A percentile compares a stretch with the other conserved stretches of the same genome.
phyloP scores from a whole-genome alignment of 768 basidiomycete species.

The Termitomyces sp. region DNA sequence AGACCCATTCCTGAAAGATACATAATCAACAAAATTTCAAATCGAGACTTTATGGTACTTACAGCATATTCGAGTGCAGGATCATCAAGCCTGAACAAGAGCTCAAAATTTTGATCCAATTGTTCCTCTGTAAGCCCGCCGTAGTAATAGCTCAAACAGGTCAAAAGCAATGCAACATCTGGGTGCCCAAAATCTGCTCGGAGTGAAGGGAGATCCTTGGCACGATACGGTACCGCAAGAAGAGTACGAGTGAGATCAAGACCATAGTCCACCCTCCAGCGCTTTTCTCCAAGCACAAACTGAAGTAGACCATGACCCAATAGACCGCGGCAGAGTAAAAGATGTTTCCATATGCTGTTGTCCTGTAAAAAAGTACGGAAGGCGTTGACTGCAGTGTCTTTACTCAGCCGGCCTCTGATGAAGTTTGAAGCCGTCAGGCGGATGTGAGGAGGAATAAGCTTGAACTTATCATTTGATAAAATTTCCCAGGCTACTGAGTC shows the following conservation, averaged over 20 bases:
- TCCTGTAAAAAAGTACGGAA: background rate
- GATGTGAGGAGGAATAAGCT: constrained; percentile 12
- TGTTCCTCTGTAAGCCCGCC: background rate
- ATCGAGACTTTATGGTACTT: background rate
- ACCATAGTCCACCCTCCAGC: background rate
- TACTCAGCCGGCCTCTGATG: constrained; percentile 12
- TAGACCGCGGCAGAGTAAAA: background rate
- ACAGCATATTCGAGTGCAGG: background rate
- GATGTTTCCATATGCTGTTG: background rate
- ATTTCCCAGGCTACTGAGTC: constrained; percentile 14
- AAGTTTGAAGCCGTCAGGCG: constrained; percentile 16
- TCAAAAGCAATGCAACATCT: background rate
- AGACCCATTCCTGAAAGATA: constrained; percentile 2
- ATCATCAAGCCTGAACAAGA: background rate
- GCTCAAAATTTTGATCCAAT: background rate
- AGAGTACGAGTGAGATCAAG: background rate
- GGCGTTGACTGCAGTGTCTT: background rate
- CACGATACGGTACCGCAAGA: background rate
- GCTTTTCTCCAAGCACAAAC: background rate
- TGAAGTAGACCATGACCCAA: background rate
- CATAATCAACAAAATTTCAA: background rate
- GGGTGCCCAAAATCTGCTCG: background rate
- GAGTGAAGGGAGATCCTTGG: background rate
- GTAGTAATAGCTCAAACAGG: background rate
- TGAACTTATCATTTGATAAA: constrained; percentile 14